Base-by-base conservation (phyloP, 2,329 filamentous ascomycete genomes). In the Pseudopyrenochaeta lycopersici region DNA sequence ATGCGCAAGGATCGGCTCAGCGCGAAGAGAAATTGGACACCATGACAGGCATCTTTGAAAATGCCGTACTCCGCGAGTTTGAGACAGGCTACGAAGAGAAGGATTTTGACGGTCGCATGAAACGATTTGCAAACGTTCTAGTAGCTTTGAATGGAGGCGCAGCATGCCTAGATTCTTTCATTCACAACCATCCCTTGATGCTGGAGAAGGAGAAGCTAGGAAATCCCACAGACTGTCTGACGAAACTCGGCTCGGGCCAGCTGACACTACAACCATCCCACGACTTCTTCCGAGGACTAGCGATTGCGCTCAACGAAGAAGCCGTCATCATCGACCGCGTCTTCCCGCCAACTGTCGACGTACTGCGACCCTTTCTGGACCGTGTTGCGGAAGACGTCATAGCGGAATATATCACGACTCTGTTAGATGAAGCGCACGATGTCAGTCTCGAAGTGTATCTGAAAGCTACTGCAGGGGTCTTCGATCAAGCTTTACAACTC, bases 101-200 rank as follows among this genome's bases (percentile, higher is more conserved):
- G 78, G 94, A 99, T 73, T 87, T 96, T 48, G 90, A 96, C 61
- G 92, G 91, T 2, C 84, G 88, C 48, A 97, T 98, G 94, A 87
- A 85, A 63, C 86, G 90, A 68, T 98, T 97, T 75, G 93, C 93
- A 2, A 87, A 92, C 64, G 92, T 99, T 14, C 79, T 99, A 51
- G 87, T 90, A 52, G 84, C 85, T 1, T 81, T 99, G 39, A 96
- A 96, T 72, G 92, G 91, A 21, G 92, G 92, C 14, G 82, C 84
- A 35, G 88, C 89, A 12, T 91, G 87, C 9, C 82, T 96, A 42
- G 92, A 98, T 47, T 81, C 92, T 1, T 98, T 97, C 72, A 87
- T 97, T 49, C 89, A 94, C 50, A 94, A 95, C 65, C 92, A 97
- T 70, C 90, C 91, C 0, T 80, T 98, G 47, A 90, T 98, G 74